A percentile compares a stretch with the other conserved stretches of the same genome.
Conservation (phyloP, 78 protist genomes). For the Planoprotostelium fungivorum region DNA sequence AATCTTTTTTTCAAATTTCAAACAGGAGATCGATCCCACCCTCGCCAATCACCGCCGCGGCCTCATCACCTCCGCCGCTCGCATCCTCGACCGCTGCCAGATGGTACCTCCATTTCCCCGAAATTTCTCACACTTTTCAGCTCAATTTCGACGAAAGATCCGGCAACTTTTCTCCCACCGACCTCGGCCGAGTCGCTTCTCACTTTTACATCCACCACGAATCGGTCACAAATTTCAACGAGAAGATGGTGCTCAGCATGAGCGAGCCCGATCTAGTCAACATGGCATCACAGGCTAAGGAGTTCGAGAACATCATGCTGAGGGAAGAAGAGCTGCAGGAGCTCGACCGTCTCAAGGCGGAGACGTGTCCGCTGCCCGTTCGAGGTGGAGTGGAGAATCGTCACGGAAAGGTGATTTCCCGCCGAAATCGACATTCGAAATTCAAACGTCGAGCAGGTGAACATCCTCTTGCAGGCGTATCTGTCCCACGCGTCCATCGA, state of each 20-base stretch:
- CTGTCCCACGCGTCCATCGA: constrained; percentile 89
- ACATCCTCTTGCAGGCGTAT: constrained; percentile 97
- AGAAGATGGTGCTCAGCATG: constrained; percentile 81
- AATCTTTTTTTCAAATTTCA: neutral
- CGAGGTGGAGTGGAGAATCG: constrained; percentile 77
- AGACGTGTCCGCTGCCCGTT: constrained; percentile 96
- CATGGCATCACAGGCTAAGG: constrained; percentile 76
- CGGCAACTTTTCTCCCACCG: constrained; percentile 81
- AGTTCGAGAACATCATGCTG: constrained; percentile 87
- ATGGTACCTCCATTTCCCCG: no score
- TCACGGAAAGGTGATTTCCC: constrained; percentile 56
- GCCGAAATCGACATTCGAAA: constrained; percentile 43
- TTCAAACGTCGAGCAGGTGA: constrained; percentile 78
- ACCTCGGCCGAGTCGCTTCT: constrained; percentile 96
- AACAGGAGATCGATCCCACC: constrained; percentile 32
- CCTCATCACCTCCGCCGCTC: constrained; percentile 92
- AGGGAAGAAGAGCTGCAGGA: constrained; percentile 96
- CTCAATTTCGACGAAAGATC: constrained; percentile 88
- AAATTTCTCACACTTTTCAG: no score
- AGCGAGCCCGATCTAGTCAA: constrained; percentile 92
- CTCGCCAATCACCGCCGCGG: constrained; percentile 79
- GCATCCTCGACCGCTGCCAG: constrained; percentile 71
- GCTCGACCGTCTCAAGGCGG: constrained; percentile 72
- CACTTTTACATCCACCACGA: constrained; percentile 90
- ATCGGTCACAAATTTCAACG: constrained; percentile 79